Conservation (phyloP, 352 stramenopile genomes). For the Paralagenidium karlingii region DNA sequence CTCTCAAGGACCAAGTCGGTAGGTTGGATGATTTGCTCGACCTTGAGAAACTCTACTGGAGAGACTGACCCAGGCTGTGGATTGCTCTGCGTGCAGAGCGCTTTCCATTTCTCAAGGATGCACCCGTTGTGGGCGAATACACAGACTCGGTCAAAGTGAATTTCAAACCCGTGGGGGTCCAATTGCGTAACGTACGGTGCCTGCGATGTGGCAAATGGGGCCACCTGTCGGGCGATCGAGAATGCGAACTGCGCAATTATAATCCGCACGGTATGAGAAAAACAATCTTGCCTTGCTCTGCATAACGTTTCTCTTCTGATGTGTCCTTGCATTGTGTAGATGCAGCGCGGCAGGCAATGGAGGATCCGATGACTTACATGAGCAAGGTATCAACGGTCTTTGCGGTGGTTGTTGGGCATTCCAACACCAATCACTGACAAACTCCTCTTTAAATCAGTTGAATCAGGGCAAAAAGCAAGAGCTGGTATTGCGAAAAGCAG, state of each 20-base stretch:
- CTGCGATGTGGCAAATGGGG: constrained; percentile 75
- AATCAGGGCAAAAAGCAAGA: constrained; percentile 34
- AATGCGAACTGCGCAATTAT: constrained; percentile 56
- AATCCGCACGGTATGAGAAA: constrained; percentile 47
- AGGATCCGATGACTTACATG: constrained; percentile 64
- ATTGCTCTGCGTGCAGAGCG: constrained; percentile 31
- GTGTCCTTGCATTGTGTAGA: too few relatives aligned
- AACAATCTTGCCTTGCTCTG: neutral
- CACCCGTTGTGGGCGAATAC: constrained; percentile 77
- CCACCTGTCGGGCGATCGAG: constrained; percentile 71
- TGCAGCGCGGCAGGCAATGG: constrained; percentile 43
- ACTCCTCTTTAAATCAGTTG: constrained; percentile 1
- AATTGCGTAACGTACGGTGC: constrained; percentile 74
- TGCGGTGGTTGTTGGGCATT: neutral
- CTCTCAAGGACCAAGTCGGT: constrained; percentile 70
- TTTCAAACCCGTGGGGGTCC: constrained; percentile 77
- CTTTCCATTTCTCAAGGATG: constrained; percentile 83
- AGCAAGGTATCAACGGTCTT: constrained; percentile 13
- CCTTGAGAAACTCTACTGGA: neutral
- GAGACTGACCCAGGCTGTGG: too few relatives aligned
- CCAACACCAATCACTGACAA: neutral
- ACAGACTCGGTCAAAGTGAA: constrained; percentile 72
- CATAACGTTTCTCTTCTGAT: neutral
- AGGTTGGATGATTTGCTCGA: neutral
- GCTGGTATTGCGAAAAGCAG: constrained; percentile 31